A percentile compares a stretch with the other conserved stretches of the same genome.
phyloP scores from a whole-genome alignment of 2,329 filamentous ascomycete species.

The Fulvia fulva region DNA sequence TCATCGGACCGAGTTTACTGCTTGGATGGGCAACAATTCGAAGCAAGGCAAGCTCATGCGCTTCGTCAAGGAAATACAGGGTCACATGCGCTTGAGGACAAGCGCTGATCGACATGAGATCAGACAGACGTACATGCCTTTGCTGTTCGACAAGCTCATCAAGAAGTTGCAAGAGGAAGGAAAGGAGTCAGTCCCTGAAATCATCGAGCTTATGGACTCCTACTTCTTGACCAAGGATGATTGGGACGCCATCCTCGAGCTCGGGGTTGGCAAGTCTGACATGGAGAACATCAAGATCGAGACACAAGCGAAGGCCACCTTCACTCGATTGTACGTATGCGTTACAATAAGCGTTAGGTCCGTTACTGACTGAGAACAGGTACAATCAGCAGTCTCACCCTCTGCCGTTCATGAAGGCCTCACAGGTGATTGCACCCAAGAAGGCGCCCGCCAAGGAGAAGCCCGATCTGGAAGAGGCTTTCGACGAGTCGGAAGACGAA shows the following conservation, averaged over 20 bases:
- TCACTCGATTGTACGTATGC: constrained; percentile 74
- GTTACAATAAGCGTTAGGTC: background rate
- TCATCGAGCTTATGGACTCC: constrained; percentile 94
- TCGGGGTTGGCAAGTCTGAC: constrained; percentile 81
- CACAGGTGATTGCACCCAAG: constrained; percentile 68
- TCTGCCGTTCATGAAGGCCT: constrained; percentile 93
- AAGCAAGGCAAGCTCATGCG: constrained; percentile 71
- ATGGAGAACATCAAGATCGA: constrained; percentile 74
- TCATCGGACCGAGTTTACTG: constrained; percentile 70
- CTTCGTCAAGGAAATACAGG: constrained; percentile 88
- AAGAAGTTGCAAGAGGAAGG: constrained; percentile 72
- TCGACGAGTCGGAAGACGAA: constrained; percentile 82
- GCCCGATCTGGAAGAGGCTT: constrained; percentile 91
- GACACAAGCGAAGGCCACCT: constrained; percentile 78
- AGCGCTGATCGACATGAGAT: constrained; percentile 92
- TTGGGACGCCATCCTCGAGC: constrained; percentile 86
- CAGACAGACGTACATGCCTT: constrained; percentile 86
- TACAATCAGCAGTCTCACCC: constrained; percentile 87
- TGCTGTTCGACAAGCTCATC: constrained; percentile 78
- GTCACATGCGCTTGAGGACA: constrained; percentile 88
- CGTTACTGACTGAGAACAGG: constrained; percentile 42
- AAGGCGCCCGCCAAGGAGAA: constrained; percentile 67
- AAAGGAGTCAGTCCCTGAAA: constrained; percentile 72
- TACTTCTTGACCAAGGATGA: constrained; percentile 95
- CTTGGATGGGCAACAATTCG: constrained; percentile 94